Base-by-base conservation (phyloP, 2,329 filamentous ascomycete genomes). In the Myriosclerotinia curreyana region DNA sequence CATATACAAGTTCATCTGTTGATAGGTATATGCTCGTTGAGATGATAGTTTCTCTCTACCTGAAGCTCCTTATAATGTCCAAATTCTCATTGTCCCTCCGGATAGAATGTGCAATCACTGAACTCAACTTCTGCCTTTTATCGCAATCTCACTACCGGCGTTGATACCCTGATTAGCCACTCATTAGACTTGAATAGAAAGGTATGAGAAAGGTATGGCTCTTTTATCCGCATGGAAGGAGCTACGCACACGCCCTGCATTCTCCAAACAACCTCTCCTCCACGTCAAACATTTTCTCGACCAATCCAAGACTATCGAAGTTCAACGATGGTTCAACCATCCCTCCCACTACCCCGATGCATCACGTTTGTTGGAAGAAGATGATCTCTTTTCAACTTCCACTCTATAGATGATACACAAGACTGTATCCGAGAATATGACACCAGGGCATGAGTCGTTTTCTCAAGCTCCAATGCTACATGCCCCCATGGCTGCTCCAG, bases 371-470 rank as follows among this genome's bases (percentile, higher is more conserved):
- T 68, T 79, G 9, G 60, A 71, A 54, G 60, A 72, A 59, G 69
- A 72, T 54, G 62, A 66, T 40, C 73, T 78, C 44, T 49, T 56
- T 75, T 77, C 63, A 67, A 62, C 22, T 78, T 79, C 64, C 64
- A 74, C 59, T 50, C 69, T 31, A 40, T 62, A 49, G 73, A 78
- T 66, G 66, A 73, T 60, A 69, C 72, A 46, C 62, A 50, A 28
- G 42, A 36, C 6, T 71, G 54, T 66, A 70, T 65, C 53, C 56
- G 73, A 62, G 60, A 69, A n/a, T 76, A 75, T 64, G 73, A 78
- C 64, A 80, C 77, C 11, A 76, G 75, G 75, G 80, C 59, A 78
- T 77, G 75, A 77, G 78, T 42, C 72, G 70, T 25, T 80, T 80
- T 65, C 66, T 55, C 25, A n/a, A 80, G 78, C 65, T 65, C 31